Base-by-base conservation (phyloP, 176 grass and related monocot genomes). In the Aegilops tauschii region DNA sequence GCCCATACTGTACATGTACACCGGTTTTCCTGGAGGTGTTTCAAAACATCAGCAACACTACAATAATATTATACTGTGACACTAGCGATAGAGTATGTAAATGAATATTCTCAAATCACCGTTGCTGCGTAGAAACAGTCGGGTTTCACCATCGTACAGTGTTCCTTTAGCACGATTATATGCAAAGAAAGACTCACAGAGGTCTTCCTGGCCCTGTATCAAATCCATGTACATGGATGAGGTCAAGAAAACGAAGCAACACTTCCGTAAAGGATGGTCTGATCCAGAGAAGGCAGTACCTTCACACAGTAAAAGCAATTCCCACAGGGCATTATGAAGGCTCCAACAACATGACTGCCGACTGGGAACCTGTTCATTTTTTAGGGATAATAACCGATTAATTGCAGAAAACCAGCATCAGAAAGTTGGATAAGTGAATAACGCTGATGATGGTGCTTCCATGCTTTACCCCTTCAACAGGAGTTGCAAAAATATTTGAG, bases 1-100 rank as follows among this genome's bases (percentile, higher is more conserved):
- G 0, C 97, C 94, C 97, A 99, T 99, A 81, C 97, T 99, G 85
- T 96, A 96, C 97, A 99, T 96, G 76, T 96, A 96, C 59, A 99
- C 94, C 0, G 97, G 94, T 70, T 93, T 96, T 78, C 97, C 97
- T 99, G 73, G 1, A 83, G 70, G 71, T 21, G 75, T 85, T n/a
- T 11, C 20, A 73, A 76, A 61, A 72, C 76, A 73, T n/a, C 35
- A 87, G 79, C 14, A 68, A 84, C 40, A 12, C 3, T 20, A 23
- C 18, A 76, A 32, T 18, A 71, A 65, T 18, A 49, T 58, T 56
- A 77, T 69, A 78, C 13, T 40, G 50, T 21, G 8, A 39, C 16
- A 61, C 9, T 75, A 76, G 28, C 12, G 16, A 68, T 6, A 50
- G 20, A 40, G 79, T 28, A 67, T 65, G 42, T 5, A 14, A 80